These are phyloP conservation scores for Ophiostoma sp. DNA, from an alignment of 2,329 filamentous ascomycete species.

Conservation along the genomic window DNA sequence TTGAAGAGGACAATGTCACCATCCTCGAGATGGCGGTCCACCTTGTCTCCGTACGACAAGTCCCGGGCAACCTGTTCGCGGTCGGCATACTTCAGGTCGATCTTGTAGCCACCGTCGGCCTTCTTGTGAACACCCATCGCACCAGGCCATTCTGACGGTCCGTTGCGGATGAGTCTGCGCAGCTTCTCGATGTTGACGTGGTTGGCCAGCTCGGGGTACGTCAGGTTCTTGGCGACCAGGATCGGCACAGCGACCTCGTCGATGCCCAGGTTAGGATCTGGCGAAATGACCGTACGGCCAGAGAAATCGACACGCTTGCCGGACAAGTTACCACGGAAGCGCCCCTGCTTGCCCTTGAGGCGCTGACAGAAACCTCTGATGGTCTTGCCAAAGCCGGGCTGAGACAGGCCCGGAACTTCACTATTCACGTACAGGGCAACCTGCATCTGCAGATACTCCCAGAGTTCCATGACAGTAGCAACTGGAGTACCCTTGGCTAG, in stretches of 20 bases:
- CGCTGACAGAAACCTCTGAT: slow-evolving; percentile 94
- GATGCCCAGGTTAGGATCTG: slow-evolving; percentile 90
- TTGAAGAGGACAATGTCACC: slow-evolving; percentile 97
- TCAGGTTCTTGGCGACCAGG: slow-evolving; percentile 92
- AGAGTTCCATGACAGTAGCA: slow-evolving; percentile 92
- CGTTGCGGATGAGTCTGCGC: slow-evolving; percentile 70
- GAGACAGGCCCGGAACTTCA: slow-evolving; percentile 88
- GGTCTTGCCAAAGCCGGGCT: slow-evolving; percentile 81
- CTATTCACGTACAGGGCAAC: slow-evolving; percentile 99
- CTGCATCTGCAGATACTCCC: slow-evolving; percentile 94
- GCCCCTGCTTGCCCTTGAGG: slow-evolving; percentile 94
- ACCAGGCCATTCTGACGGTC: slow-evolving; percentile 78
- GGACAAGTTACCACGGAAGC: slow-evolving; percentile 93
- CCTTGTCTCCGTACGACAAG: slow-evolving; percentile 79
- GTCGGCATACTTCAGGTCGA: slow-evolving; percentile 74
- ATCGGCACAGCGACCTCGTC: slow-evolving; percentile 91
- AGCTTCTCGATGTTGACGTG: slow-evolving; percentile 84
- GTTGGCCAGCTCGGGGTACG: slow-evolving; percentile 87
- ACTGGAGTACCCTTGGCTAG: slow-evolving; percentile 81
- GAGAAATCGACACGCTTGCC: slow-evolving; percentile 99
- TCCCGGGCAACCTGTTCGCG: slow-evolving; percentile 69
- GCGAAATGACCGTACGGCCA: slow-evolving; percentile 94
- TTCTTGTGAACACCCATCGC: slow-evolving; percentile 58
- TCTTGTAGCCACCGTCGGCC: slow-evolving; percentile 66
- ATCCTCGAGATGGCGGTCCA: slow-evolving; percentile 93